phyloP scores from a whole-genome alignment of 441 rosid genomes.

The Eugenia klotzschiana region DNA sequence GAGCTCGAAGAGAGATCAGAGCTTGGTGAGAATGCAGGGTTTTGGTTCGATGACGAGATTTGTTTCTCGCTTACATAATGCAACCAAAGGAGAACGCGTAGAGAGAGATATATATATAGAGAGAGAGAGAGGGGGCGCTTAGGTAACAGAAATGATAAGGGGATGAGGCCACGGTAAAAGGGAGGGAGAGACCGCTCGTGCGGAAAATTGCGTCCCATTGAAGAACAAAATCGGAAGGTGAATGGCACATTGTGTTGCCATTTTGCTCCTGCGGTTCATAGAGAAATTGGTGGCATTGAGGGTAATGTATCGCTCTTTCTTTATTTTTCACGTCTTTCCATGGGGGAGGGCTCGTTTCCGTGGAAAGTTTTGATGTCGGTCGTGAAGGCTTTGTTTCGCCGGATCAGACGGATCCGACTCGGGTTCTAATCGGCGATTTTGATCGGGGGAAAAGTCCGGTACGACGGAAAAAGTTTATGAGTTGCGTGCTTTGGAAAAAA shows the following conservation, averaged over 20 bases:
- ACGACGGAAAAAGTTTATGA: neutral
- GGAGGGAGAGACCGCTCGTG: neutral
- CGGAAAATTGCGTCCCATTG: neutral
- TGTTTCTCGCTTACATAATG: neutral
- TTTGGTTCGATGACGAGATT: neutral
- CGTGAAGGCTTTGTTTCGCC: neutral
- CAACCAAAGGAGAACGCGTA: neutral
- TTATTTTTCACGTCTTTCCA: neutral
- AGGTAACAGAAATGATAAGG: neutral
- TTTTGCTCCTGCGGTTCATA: neutral
- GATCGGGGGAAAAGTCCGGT: neutral
- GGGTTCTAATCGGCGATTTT: neutral
- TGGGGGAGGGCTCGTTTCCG: rapidly evolving
- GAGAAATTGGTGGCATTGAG: neutral
- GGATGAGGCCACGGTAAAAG: neutral
- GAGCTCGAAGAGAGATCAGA: neutral
- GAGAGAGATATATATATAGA: neutral
- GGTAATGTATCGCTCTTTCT: neutral
- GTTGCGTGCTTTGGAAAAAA: neutral
- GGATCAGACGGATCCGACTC: rapidly evolving
- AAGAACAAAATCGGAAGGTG: neutral
- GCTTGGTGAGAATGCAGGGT: neutral
- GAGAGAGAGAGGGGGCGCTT: neutral
- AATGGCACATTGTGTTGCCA: neutral
- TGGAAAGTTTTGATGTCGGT: rapidly evolving